These are phyloP conservation scores for Leccinum pachyderme DNA, from an alignment of 1,284 basidiomycete genomes.

Conservation along the genomic window DNA sequence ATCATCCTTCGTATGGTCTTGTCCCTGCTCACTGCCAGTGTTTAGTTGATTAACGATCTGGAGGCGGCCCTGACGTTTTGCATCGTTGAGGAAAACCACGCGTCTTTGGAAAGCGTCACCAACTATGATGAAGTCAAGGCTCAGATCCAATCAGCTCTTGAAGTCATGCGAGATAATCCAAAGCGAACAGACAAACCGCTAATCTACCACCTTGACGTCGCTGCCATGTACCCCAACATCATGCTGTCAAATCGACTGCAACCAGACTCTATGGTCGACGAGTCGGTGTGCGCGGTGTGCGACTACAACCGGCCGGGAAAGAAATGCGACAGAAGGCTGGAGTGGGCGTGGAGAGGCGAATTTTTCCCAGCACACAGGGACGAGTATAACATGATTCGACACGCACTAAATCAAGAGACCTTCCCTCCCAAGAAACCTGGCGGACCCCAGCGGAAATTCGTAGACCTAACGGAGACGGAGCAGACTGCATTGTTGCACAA, in stretches of 20 bases:
- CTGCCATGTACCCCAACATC: conserved; percentile 99
- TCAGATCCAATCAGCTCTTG: conserved; percentile 78
- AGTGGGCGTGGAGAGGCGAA: conserved; percentile 99
- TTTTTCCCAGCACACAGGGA: conserved; percentile 98
- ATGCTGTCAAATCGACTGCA: conserved; percentile 99
- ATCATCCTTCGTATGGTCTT: background rate
- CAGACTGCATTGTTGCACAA: conserved; percentile 94
- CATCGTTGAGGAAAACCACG: conserved; percentile 85
- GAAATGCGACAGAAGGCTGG: conserved; percentile 89
- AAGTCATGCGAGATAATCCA: conserved; percentile 90
- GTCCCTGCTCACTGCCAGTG: background rate
- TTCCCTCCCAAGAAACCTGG: conserved; percentile 85
- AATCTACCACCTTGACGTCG: conserved; percentile 99
- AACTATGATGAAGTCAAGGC: conserved; percentile 95
- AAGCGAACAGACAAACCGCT: conserved; percentile 88
- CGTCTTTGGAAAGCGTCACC: conserved; percentile 80
- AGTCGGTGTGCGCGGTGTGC: conserved; percentile 96
- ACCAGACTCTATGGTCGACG: conserved; percentile 97
- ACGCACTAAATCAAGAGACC: conserved; percentile 91
- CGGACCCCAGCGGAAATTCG: conserved; percentile 76
- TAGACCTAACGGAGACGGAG: conserved; percentile 84
- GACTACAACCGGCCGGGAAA: conserved; percentile 98
- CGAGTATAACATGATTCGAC: conserved; percentile 99
- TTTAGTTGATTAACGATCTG: conserved; percentile 89
- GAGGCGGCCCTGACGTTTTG: conserved; percentile 91